A percentile compares a stretch with the other conserved stretches of the same genome.
phyloP scores from a whole-genome alignment of 495 filamentous ascomycete genomes.

The Aspergillus wentii region DNA sequence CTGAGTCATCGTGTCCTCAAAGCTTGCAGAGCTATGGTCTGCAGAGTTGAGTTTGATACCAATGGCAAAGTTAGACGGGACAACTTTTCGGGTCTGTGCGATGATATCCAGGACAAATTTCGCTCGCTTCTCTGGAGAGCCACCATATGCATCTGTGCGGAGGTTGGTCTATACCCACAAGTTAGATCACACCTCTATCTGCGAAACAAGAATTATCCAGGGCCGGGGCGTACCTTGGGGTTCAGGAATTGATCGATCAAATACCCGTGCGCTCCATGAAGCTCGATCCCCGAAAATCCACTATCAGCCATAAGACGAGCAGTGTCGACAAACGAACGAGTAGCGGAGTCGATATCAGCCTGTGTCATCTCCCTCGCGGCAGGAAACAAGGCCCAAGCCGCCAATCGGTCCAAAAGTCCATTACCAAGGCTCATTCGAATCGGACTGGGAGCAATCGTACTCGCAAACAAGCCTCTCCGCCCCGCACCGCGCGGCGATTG shows the following conservation, averaged over 20 bases:
- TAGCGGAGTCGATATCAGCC: conserved; percentile 44
- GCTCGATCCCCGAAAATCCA: conserved; percentile 52
- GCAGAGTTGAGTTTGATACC: conserved; percentile 62
- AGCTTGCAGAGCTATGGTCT: conserved; percentile 42
- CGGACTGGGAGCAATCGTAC: conserved; percentile 43
- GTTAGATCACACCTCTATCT: no score
- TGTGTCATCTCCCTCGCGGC: conserved; percentile 42
- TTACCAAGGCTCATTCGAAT: conserved; percentile 36
- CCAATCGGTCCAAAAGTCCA: conserved; percentile 26
- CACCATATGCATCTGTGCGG: conserved; percentile 46
- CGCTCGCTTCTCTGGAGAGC: conserved; percentile 37
- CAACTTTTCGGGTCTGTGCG: conserved; percentile 33
- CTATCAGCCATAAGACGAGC: conserved; percentile 41
- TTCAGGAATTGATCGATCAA: conserved; percentile 41
- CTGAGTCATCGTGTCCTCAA: conserved; percentile 50
- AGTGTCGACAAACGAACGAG: conserved; percentile 42
- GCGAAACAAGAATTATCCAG: not conserved
- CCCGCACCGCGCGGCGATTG: conserved; percentile 47
- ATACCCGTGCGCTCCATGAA: conserved; percentile 59
- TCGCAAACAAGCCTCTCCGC: conserved; percentile 35
- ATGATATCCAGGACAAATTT: conserved; percentile 46
- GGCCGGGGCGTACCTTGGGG: conserved; percentile 25
- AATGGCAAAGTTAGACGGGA: conserved; percentile 45
- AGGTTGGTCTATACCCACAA: conserved; percentile 29
- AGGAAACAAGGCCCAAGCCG: conserved; percentile 33